Evolutionary conservation across 306 rosid genomes (phyloP), one percentile per base, ranked within the genome.

Genomic region (Hippophae gyantsensis): DNA sequence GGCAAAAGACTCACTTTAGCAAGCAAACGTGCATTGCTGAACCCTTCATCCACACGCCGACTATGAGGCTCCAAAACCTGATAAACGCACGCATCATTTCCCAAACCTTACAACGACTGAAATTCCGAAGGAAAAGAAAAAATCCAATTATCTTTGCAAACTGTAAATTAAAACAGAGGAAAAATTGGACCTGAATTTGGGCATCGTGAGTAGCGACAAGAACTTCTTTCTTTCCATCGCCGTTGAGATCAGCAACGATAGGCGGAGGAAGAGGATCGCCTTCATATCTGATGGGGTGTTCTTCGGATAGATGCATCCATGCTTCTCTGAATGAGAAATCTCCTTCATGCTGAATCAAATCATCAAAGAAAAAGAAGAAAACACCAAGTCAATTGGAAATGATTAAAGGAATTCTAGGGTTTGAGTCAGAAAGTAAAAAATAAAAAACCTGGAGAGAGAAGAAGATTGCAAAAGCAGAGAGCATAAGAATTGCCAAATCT

Each of bases 401-500:
- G 9, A n/a, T 56, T 25, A 12, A 14, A 45, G 9, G 52, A 10
- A 57, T 18, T 48, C 13, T 48, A 1, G 13, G n/a, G 23, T 11
- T 48, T 10, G 6, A 14, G 14, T 5, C 18, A 49, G 6, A 49
- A 49, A 13, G 5, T 49, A 12, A 12, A 9, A 47, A 13, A 18
- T 18, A 18, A 18, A 11, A 14, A 8, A 92, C 98, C 86, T 92
- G 99, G 56, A 93, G 97, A 55, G 99, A 78, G 86, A 86, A 93
- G 82, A 93, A 93, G 69, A 93, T 84, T 52, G 99, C 99, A 77
- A 93, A 88, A 67, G 99, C 94, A 8, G 84, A 84, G 52, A 93
- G 99, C 97, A 93, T 93, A 43, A 93, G 97, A 74, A 93, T 93
- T 56, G 97, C 87, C 69, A 93, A 86, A 77, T 93, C 99, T 50